These are phyloP conservation scores for Globisporangium echinulatum DNA, from an alignment of 352 stramenopile genomes.

Conservation along the genomic window DNA sequence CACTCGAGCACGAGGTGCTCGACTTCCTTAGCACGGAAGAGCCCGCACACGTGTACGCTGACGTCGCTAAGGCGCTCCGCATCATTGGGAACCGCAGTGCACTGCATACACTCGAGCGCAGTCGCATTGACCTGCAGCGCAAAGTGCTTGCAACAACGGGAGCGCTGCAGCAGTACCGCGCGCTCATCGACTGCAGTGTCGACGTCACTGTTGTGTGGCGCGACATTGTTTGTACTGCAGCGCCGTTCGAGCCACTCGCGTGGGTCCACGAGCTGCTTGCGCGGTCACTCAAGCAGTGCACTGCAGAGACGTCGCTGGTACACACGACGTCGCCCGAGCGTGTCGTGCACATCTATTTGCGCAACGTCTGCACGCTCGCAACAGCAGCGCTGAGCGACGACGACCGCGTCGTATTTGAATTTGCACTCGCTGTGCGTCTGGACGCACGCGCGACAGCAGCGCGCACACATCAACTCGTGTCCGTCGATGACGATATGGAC, in stretches of 20 bases:
- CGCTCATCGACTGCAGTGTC: conserved; percentile 22
- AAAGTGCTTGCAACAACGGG: conserved; percentile 31
- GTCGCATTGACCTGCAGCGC: conserved; percentile 23
- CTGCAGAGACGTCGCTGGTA: conserved; percentile 1
- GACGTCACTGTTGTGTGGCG: conserved; percentile 31
- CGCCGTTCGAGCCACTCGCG: background rate
- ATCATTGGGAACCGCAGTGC: conserved; percentile 56
- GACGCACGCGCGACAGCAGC: conserved; percentile 12
- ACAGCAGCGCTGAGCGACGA: conserved; percentile 25
- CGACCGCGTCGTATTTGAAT: conserved; percentile 25
- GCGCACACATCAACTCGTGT: background rate
- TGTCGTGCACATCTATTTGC: conserved; percentile 12
- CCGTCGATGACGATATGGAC: no score
- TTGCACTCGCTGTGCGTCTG: conserved; percentile 32
- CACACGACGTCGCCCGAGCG: conserved; percentile 13
- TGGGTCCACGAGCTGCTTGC: background rate
- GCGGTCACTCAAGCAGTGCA: conserved; percentile 3
- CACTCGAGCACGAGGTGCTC: conserved; percentile 53
- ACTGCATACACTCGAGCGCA: conserved; percentile 35
- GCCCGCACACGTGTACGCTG: conserved; percentile 28
- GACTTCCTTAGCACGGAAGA: conserved; percentile 48
- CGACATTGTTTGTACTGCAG: conserved; percentile 17
- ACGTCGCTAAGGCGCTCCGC: conserved; percentile 44
- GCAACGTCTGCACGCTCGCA: conserved; percentile 10
- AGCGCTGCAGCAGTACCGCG: conserved; percentile 17